These are phyloP conservation scores for Protomyces pachydermus DNA, from an alignment of 1,139 yeast genomes.

Conservation along the genomic window DNA sequence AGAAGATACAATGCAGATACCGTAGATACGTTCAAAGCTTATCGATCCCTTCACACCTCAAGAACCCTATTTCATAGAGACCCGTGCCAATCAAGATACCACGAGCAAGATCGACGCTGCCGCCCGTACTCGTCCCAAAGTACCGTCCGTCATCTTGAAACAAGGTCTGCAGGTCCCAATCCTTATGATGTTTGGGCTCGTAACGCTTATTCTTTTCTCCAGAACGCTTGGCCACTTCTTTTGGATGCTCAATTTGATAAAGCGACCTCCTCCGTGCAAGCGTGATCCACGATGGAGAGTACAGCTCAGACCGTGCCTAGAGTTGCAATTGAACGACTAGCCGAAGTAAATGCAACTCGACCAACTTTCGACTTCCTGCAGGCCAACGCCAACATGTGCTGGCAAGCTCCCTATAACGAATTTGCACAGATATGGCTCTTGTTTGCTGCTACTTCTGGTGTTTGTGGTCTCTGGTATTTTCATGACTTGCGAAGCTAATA, in stretches of 20 bases:
- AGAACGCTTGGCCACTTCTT: background rate
- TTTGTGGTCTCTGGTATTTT: too few species aligned
- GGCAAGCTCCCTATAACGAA: too few species aligned
- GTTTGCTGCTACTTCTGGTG: too few species aligned
- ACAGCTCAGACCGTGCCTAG: background rate
- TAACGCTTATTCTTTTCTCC: background rate
- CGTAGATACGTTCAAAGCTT: too few species aligned
- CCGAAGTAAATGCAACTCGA: too few species aligned
- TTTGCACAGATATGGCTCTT: too few species aligned
- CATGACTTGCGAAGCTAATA: too few species aligned
- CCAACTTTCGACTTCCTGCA: too few species aligned
- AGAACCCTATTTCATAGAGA: constrained; percentile 13
- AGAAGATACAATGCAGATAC: too few species aligned
- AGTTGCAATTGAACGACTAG: too few species aligned
- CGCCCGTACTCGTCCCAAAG: constrained; percentile 15
- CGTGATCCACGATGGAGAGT: constrained; percentile 14
- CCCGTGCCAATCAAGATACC: constrained; percentile 7
- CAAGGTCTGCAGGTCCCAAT: constrained; percentile 13
- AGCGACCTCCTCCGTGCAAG: background rate
- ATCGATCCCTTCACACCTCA: constrained; percentile 10
- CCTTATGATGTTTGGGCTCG: constrained; percentile 1
- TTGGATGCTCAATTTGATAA: background rate
- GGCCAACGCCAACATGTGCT: too few species aligned
- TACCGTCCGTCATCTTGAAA: constrained; percentile 13
- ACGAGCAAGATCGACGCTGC: background rate